Evolutionary conservation across 305 asterid genomes (phyloP), one percentile per base, ranked within the genome.

Genomic region (Fraxinus angustifolia): DNA sequence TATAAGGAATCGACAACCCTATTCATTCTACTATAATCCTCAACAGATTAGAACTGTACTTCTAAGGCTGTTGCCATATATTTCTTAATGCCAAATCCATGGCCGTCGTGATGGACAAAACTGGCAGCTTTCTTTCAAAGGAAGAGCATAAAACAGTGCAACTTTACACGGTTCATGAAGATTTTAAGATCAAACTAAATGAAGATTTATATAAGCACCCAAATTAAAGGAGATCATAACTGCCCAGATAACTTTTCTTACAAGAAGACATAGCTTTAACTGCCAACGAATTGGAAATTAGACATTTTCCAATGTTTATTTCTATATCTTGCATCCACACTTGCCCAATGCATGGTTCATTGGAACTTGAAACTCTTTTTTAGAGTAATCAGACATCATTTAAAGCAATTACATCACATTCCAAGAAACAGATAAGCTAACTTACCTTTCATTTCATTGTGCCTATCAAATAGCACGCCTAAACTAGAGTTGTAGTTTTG

Each of bases 331-430:
- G 84, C 86, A 84, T 86, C 87, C 90, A 85, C 84, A 84, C 56
- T 83, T 53, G 26, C 81, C 83, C 87, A 89, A 83, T 81, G 81
- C 74, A 80, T 83, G 50, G 79, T 83, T 79, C 81, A 77, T 90
- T 81, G 91, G 91, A 85, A 91, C 86, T 87, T 87, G 91, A 82
- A 87, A 84, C 83, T 82, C 78, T 38, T 79, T 82, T 65, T 80
- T 40, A 80, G 26, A 68, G 62, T 40, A 70, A 53, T 53, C 85
- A 75, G 77, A 70, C 80, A 77, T 34, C 10, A 76, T 30, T 28
- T 23, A 60, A 40, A 36, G 38, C 14, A 62, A 79, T 42, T 1
- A 26, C 23, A 34, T 36, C 68, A 75, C 58, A 81, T 75, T 78
- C 35, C 30, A 30, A 21, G 53, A 77, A 50, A 50, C 60, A 75